phyloP scores from a whole-genome alignment of 2,329 filamentous ascomycete species.

The Periglandula ipomoeae region DNA sequence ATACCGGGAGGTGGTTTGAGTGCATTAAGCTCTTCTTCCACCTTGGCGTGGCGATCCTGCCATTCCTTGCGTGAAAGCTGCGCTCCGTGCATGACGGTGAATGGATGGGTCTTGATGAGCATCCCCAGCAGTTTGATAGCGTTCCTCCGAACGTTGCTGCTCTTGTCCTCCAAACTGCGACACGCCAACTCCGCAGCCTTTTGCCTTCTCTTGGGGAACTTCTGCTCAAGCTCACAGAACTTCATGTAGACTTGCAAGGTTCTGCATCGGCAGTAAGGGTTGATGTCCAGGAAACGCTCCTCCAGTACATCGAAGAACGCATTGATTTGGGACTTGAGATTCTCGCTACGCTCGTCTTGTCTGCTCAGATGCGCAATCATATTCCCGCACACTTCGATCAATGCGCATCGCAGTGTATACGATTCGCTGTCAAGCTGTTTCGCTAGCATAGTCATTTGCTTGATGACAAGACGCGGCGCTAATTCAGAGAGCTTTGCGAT shows the following conservation, averaged over 20 bases:
- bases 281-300: constrained; percentile 91
- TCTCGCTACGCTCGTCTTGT: constrained; percentile 83
- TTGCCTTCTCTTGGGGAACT: constrained; percentile 87
- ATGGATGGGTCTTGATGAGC: constrained; percentile 89
- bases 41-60: constrained; percentile 70
- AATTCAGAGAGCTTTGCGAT: constrained; percentile 89
- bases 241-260: constrained; percentile 89
- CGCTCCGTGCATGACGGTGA: constrained; percentile 82
- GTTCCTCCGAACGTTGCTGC: constrained; percentile 91
- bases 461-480: constrained; percentile 84
- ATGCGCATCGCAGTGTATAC: constrained; percentile 83
- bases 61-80: constrained; percentile 80
- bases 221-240: constrained; percentile 89
- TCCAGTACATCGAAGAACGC: constrained; percentile 96
- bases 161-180: constrained; percentile 91
- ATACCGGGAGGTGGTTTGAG: constrained; percentile 76
- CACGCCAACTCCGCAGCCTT: constrained; percentile 79
- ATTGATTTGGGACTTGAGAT: constrained; percentile 89
- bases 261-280: constrained; percentile 88
- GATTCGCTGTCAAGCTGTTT: constrained; percentile 97
- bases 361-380: constrained; percentile 85
- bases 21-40: constrained; percentile 72
- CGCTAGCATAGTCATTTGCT: constrained; percentile 91
- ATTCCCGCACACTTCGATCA: constrained; percentile 96
- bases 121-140: constrained; percentile 86